phyloP scores from a whole-genome alignment of 805 yeast species.

The Sugiyamaella valdiviana region DNA sequence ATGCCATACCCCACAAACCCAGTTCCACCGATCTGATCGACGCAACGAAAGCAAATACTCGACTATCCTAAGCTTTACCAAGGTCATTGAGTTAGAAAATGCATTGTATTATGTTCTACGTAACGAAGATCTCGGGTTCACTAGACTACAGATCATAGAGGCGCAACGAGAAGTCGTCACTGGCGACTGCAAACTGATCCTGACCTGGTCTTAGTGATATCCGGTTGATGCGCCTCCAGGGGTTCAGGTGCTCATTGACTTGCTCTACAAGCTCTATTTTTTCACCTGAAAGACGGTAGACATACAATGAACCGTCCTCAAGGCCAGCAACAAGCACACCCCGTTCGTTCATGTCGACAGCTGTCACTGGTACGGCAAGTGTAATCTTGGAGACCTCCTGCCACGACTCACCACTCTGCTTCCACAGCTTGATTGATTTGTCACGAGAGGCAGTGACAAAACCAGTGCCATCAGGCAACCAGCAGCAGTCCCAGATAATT shows the following conservation, averaged over 20 bases:
- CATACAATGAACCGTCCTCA: constrained; percentile 56
- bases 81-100: too few relatives aligned
- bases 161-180: constrained; percentile 60
- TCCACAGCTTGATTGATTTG: constrained; percentile 71
- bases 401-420: constrained; percentile 32
- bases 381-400: constrained; percentile 39
- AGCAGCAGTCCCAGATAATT: constrained; percentile 92
- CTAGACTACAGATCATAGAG: constrained; percentile 19
- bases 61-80: too few relatives aligned
- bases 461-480: constrained; percentile 50
- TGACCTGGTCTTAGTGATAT: constrained; percentile 47
- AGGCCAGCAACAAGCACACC: constrained; percentile 54
- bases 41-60: too few relatives aligned
- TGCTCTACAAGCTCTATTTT: constrained; percentile 29
- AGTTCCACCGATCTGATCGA: too few relatives aligned
- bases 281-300: constrained; percentile 36
- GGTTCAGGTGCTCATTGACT: constrained; percentile 41
- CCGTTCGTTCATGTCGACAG: constrained; percentile 45
- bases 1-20: too few relatives aligned
- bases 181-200: constrained; percentile 49
- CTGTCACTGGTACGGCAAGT: constrained; percentile 55
- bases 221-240: constrained; percentile 57
- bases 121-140: too few relatives aligned
- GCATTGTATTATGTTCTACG: too few relatives aligned
- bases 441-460: constrained; percentile 89